Percentiles rank a stretch among this genome's conserved stretches.
phyloP scores from a whole-genome alignment of 2,329 filamentous ascomycete species.

The Sphaerostilbella broomeana region DNA sequence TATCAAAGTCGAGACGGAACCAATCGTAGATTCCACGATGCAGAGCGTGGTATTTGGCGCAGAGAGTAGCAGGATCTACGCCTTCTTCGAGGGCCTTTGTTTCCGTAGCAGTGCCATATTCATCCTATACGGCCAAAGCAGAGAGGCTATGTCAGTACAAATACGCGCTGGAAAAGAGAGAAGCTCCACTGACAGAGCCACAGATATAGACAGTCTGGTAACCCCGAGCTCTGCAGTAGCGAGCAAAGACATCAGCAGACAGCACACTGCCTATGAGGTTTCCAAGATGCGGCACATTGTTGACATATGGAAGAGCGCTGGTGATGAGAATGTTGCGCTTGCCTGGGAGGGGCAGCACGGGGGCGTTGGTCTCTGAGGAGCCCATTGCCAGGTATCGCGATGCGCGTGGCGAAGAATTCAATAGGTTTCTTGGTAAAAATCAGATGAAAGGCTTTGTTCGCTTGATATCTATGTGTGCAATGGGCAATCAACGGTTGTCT shows the following conservation, averaged over 20 bases:
- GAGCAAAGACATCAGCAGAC: slow-evolving; percentile 79
- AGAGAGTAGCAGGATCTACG: slow-evolving; percentile 74
- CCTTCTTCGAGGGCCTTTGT: slow-evolving; percentile 90
- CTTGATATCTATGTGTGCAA: no score
- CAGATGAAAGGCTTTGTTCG: no score
- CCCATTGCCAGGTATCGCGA: no score
- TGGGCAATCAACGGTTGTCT: no score
- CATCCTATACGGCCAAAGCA: slow-evolving; percentile 75
- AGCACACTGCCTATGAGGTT: slow-evolving; percentile 85
- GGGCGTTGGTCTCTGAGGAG: slow-evolving; percentile 12
- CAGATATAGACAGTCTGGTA: slow-evolving; percentile 79
- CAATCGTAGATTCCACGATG: slow-evolving; percentile 91
- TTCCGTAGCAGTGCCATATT: slow-evolving; percentile 94
- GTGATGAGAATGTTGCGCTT: slow-evolving; percentile 88
- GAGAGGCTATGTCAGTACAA: slow-evolving; percentile 81
- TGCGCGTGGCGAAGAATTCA: no score
- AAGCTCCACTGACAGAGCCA: no score
- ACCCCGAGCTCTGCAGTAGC: slow-evolving; percentile 73
- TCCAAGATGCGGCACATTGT: slow-evolving; percentile 74
- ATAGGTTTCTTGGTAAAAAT: no score
- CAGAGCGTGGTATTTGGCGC: slow-evolving; percentile 85
- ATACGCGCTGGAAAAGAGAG: slow-evolving; percentile 79
- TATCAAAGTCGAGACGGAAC: slow-evolving; percentile 93
- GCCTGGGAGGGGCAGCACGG: slow-evolving; percentile 59
- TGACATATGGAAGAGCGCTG: slow-evolving; percentile 77